Percentiles rank a stretch among this genome's conserved stretches.
Evolutionary conservation across 441 rosid species (phyloP).

Genomic region (Adansonia madagascariensis): DNA sequence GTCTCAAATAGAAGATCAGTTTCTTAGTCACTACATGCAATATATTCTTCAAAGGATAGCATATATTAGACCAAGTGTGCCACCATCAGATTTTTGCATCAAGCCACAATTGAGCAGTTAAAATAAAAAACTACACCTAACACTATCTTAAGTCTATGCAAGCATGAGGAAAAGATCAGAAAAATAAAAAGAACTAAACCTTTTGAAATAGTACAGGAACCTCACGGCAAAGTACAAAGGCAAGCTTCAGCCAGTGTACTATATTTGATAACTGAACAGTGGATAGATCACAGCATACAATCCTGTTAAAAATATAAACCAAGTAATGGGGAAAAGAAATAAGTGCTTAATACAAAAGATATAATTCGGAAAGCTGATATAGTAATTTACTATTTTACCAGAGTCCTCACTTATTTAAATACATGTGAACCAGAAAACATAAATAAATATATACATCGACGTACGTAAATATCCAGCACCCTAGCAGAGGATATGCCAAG

Average conservation of each 20-base stretch:
- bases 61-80: neutral
- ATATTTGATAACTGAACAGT: conserved; percentile 52
- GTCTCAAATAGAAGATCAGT: conserved; percentile 9
- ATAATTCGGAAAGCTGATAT: conserved; percentile 17
- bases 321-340: neutral
- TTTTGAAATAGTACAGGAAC: conserved; percentile 76
- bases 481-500: conserved; percentile 13
- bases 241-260: conserved; percentile 69
- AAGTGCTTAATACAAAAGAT: neutral
- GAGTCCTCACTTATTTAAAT: conserved; percentile 13
- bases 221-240: conserved; percentile 81
- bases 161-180: neutral
- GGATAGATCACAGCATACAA: conserved; percentile 62
- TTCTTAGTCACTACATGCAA: neutral
- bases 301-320: conserved; percentile 51
- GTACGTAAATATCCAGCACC: neutral
- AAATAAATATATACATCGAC: neutral
- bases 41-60: neutral
- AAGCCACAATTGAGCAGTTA: conserved; percentile 13
- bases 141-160: neutral
- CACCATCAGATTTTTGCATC: conserved; percentile 13
- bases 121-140: neutral
- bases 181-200: conserved; percentile 45
- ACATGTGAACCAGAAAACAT: conserved; percentile 22
- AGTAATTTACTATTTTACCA: neutral